Evolutionary conservation across 768 basidiomycete species (phyloP), one percentile per base, ranked within the genome.

Genomic region (Agrocybe praecox): DNA sequence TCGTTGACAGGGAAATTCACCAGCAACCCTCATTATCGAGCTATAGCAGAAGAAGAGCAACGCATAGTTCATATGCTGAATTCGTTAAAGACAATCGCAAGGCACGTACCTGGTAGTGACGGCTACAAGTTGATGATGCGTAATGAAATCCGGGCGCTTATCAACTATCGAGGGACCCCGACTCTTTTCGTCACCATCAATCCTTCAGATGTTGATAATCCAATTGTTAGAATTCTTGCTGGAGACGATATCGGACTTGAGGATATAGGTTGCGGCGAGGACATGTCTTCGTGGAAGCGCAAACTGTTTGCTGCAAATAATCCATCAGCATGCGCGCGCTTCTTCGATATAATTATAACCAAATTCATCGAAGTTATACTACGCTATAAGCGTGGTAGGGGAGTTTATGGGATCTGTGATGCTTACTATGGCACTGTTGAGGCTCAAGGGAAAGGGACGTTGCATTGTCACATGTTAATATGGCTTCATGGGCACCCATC

Each of bases 281-380:
- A 54, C 32, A 21, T 61, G 44, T 42, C 34, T 12, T n/a, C 15
- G 19, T 57, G 55, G 50, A n/a, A 48, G 14, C 40, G 61, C 21
- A 57, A 57, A 7, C 23, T 65, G 12, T 46, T 63, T 14, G 49
- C 60, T 0, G 61, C 65, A 0, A 18, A 36, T 19, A 52, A 70
- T 58, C 69, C 69, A 1, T 58, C 52, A 7, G 63, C 66, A 11
- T 62, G 65, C 45, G 65, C 66, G 1, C 36, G 52, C 5, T 70
- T 67, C 49, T 70, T 69, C 45, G 43, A 67, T 45, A 19, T 63
- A 17, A 54, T 58, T 26, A 59, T 70, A 6, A 55, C 21, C 7
- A 49, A 21, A 12, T 65, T 67, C 50, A 60, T 68, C 50, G n/a
- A 49, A 47, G 52, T 55, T n/a, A 33, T 61, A 52, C 36, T 66